phyloP scores from a whole-genome alignment of 495 filamentous ascomycete genomes.

The Xylaria bambusicola region DNA sequence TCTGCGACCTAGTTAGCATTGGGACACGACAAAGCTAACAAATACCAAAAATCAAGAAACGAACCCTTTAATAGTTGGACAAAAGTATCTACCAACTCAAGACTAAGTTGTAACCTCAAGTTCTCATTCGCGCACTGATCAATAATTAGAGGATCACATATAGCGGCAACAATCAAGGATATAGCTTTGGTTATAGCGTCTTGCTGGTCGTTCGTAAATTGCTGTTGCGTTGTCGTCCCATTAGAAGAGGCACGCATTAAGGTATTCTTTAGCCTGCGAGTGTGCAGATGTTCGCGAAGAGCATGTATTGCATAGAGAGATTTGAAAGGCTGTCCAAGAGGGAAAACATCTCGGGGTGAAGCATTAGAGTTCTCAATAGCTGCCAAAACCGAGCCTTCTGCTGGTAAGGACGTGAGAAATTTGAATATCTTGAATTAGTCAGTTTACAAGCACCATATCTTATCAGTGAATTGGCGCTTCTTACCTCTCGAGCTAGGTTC shows the following conservation, averaged over 20 bases:
- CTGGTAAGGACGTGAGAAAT: constrained; percentile 73
- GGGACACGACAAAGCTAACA: background rate
- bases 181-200: constrained; percentile 40
- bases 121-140: constrained; percentile 39
- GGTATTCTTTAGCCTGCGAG: constrained; percentile 29
- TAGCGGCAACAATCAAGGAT: constrained; percentile 48
- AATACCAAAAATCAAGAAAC: constrained; percentile 1
- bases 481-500: constrained; percentile 66
- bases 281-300: constrained; percentile 51
- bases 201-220: constrained; percentile 21
- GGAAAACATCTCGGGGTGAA: constrained; percentile 63
- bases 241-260: constrained; percentile 44
- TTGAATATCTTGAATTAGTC: constrained; percentile 62
- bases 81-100: constrained; percentile 44
- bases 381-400: constrained; percentile 61
- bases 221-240: constrained; percentile 20
- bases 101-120: constrained; percentile 43
- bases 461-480: constrained; percentile 1
- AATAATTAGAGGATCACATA: constrained; percentile 46
- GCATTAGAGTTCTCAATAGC: constrained; percentile 57
- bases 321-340: constrained; percentile 68
- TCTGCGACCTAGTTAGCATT: constrained; percentile 17
- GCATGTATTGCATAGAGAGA: constrained; percentile 73
- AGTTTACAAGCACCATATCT: constrained; percentile 14
- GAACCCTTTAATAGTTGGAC: constrained; percentile 47